Base-by-base conservation (phyloP, 805 yeast species). In the Saturnispora sanitii region DNA sequence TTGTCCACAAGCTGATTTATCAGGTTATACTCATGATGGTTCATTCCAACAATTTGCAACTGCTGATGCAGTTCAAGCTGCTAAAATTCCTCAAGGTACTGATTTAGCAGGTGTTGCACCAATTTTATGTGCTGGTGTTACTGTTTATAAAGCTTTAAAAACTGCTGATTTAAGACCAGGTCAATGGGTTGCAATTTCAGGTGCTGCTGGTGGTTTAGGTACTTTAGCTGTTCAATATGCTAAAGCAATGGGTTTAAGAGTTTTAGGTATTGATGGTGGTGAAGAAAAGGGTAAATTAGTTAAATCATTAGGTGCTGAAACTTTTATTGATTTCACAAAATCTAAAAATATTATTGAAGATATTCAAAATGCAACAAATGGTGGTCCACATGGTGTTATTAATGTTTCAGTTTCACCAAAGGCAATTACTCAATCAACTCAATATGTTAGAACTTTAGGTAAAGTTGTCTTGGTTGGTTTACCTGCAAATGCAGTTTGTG, bases 21-120 rank as follows among this genome's bases (percentile, higher is more conserved):
- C 90, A 18, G 95, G 95, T 54, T 85, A 82, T 76, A 80, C 88
- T 34, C 87, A 79, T 56, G 90, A 86, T 61, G 95, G 95, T 51
- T 77, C 94, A 27, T 83, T 85, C 79, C 94, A 85, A 65, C 85
- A 85, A 66, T 85, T 83, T 62, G 87, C 87, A 40, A 77, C 90
- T 33, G 94, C 90, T 32, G 88, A 83, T 61, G 92, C 90, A 32
- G 73, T 80, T 43, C 94, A 84, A 58, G 94, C 92, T 31, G 94
- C 94, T 32, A 68, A 71, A 51, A 77, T 85, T 54, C 88, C 94
- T 45, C 55, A 71, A 54, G 82, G 79, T 44, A 66, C 82, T 32
- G 88, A 85, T 57, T 72, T 84, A 53, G 87, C 90, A 41, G 70
- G 67, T 49, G 73, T 77, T 47, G 78, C 94, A 9, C 94, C 95